Percentiles rank a stretch among this genome's conserved stretches.
Evolutionary conservation across 331 rosid genomes (phyloP).

Genomic region (Telfairia occidentalis): DNA sequence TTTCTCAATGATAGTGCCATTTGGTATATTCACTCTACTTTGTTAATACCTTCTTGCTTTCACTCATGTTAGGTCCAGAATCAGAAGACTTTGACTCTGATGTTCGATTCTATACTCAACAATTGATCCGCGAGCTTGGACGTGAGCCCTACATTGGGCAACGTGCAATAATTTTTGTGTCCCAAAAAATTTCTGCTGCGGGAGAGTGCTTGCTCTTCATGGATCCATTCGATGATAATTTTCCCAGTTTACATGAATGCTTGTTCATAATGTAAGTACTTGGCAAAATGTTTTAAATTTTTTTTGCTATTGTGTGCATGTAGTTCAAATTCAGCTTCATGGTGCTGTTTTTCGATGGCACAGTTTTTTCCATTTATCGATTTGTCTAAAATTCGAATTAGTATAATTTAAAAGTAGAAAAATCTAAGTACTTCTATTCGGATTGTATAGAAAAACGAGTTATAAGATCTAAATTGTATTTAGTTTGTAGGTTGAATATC

Average conservation of each 20-base stretch:
- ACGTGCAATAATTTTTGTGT: conserved; percentile 50
- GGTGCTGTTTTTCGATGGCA: background rate
- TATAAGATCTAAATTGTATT: background rate
- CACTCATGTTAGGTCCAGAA: conserved; percentile 29
- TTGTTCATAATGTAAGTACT: conserved; percentile 73
- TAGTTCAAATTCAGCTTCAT: background rate
- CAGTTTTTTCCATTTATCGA: background rate
- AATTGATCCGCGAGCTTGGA: conserved; percentile 67
- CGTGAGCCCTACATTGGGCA: conserved; percentile 61
- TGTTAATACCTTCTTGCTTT: conserved; percentile 3
- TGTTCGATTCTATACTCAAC: conserved; percentile 45
- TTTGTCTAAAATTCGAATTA: background rate
- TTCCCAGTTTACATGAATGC: conserved; percentile 52
- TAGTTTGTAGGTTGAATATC: background rate
- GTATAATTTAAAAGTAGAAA: background rate
- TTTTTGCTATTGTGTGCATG: background rate
- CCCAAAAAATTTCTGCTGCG: conserved; percentile 53
- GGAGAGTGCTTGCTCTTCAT: conserved; percentile 74
- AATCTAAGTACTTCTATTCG: background rate
- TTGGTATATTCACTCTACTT: conserved; percentile 4
- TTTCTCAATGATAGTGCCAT: background rate
- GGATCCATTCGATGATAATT: conserved; percentile 77
- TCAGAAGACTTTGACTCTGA: conserved; percentile 26
- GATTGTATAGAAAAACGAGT: background rate
- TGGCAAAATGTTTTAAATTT: background rate